Base-by-base conservation (phyloP, 306 rosid genomes). In the Cucurbita ficifolia region DNA sequence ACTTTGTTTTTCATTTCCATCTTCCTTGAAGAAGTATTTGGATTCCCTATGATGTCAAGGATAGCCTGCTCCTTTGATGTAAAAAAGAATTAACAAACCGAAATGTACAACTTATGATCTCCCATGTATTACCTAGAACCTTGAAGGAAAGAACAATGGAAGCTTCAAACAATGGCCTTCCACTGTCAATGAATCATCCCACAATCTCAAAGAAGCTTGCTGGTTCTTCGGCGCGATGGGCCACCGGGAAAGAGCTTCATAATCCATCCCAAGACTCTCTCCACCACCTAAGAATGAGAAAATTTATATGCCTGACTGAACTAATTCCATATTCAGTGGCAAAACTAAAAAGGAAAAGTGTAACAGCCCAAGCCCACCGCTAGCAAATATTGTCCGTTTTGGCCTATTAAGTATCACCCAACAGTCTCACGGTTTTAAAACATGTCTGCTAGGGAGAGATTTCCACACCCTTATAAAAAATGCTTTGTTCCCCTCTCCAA, bases 211-310 rank as follows among this genome's bases (percentile, higher is more conserved):
- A 86, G 95, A 75, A 91, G 96, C 76, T 95, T 91, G 87, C 97
- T 91, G 69, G 93, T 89, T 86, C 97, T 86, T 74, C 96, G 87
- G 77, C 51, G 88, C 58, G 99, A 83, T 56, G 97, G 96, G 68
- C 99, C 99, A 11, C 96, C 96, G 0, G 97, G 99, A 76, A 95
- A 95, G 70, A 95, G 88, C 86, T 86, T 88, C 99, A 95, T 95
- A 75, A 91, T 91, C 99, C 99, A 95, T 78, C 99, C 99, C 82
- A 89, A 82, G 62, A 91, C 99, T 79, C 97, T 84, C 83, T 95
- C 99, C 73, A 95, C 97, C 75, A 95, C 99, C 99, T 95, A 70
- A 69, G 19, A 80, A 6, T 13, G n/a, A 24, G n/a, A 35, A 40
- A 5, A 10, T 52, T 7, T 8, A 8, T 5, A 45, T 14, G n/a